phyloP scores from a whole-genome alignment of 2,329 filamentous ascomycete species.

The Cercospora janseana region DNA sequence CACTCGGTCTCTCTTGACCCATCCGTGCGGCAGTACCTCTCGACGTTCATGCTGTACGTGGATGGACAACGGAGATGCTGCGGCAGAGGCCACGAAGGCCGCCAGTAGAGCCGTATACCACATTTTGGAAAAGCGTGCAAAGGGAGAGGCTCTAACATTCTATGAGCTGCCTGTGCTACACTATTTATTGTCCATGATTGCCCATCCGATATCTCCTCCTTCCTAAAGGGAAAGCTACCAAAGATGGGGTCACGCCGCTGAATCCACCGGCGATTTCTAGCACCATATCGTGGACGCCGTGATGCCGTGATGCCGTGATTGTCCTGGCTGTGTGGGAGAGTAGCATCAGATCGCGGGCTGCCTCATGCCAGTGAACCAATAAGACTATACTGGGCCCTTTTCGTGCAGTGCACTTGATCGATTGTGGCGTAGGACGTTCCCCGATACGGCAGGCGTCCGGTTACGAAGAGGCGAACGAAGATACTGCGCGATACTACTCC shows the following conservation, averaged over 20 bases:
- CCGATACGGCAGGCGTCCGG: neutral
- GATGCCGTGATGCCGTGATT: neutral
- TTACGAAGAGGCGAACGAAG: neutral
- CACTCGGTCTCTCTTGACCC: conserved; percentile 36
- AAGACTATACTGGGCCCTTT: neutral
- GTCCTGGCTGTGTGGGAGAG: neutral
- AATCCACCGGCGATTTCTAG: neutral
- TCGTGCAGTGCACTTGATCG: neutral
- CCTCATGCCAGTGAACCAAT: neutral
- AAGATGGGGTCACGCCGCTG: neutral
- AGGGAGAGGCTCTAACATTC: too few species aligned
- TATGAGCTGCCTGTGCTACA: neutral
- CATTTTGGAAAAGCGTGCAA: neutral
- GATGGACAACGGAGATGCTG: conserved; percentile 10
- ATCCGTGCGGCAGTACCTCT: conserved; percentile 27
- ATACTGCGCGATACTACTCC: too few species aligned
- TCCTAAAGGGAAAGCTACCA: neutral
- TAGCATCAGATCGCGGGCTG: conserved; percentile 3
- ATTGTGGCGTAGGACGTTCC: neutral
- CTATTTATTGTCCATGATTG: neutral
- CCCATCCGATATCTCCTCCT: neutral
- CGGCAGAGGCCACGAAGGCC: conserved; percentile 5
- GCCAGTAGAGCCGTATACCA: neutral
- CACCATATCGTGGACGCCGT: neutral
- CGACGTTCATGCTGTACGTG: conserved; percentile 37